Evolutionary conservation across 805 yeast species (phyloP), one percentile per base, ranked within the genome.

Genomic region (Metschnikowia colocasiae): DNA sequence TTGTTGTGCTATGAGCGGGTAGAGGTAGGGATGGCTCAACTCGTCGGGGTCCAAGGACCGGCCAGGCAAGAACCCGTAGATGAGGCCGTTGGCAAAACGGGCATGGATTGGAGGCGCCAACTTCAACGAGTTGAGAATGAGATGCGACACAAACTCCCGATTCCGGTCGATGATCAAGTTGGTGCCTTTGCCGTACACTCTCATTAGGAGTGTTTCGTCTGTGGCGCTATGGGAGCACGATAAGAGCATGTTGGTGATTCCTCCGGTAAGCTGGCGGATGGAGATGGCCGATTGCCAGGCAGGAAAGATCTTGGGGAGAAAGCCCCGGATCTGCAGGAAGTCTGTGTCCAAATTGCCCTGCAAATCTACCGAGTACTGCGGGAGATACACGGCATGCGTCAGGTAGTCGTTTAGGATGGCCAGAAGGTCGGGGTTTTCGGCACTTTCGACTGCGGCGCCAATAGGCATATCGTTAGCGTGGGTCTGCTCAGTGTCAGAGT

Each of bases 131-230:
- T 81, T 75, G 43, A 86, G 71, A 44, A 81, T 77, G 41, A 81
- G 59, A 60, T 85, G 92, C 47, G 86, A 82, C 16, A 83, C 82
- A 58, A 81, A 83, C 60, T 85, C 94, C 31, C 90, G 68, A 54
- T 82, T 82, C 52, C 94, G 69, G 62, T 86, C 90, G 29, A 85
- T 85, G 43, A 85, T 84, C 31, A 81, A 67, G 46, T 75, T 77
- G 1, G 94, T 85, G 10, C 90, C 90, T 47, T 79, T 76, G 7
- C 94, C 94, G 55, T 86, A 85, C 0, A 86, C 82, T 49, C 94
- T 69, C 46, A 85, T 81, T 15, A 85, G 71, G 0, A 78, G 81
- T 5, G 63, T 65, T 46, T 74, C 76, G 8, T 23, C 23, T 8
- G 59, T 49, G 3, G 53, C 38, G 3, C 3, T 18, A 50, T 69